These are phyloP conservation scores for Cyclotella baltica DNA, from an alignment of 108 stramenopile genomes.

Conservation along the genomic window DNA sequence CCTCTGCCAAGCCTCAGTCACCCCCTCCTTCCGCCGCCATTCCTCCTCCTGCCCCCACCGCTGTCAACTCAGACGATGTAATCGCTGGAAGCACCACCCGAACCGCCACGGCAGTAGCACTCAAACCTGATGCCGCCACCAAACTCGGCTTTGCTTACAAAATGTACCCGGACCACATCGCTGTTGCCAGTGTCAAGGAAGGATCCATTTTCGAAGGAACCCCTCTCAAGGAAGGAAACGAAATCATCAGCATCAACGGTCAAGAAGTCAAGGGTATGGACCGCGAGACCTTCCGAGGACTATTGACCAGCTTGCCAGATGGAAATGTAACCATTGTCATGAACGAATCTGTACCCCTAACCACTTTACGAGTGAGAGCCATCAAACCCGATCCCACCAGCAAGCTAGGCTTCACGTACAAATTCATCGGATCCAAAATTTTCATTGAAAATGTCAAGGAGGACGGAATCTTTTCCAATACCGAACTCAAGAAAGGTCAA, in stretches of 20 bases:
- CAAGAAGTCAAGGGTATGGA: conserved; percentile 2
- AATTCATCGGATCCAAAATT: not conserved
- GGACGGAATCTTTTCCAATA: conserved; percentile 6
- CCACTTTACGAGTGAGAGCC: not conserved
- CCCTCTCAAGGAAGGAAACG: conserved; percentile 2
- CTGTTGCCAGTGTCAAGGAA: not conserved
- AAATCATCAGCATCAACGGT: conserved; percentile 18
- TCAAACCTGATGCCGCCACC: not conserved
- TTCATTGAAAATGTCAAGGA: conserved; percentile 4
- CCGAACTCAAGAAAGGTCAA: conserved; percentile 13
- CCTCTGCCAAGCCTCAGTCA: no score
- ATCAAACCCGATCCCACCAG: not conserved
- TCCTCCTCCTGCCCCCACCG: no score
- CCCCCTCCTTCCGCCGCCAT: no score
- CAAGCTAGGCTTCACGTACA: conserved; percentile 13
- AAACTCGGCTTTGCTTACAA: conserved; percentile 9
- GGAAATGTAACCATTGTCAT: conserved; percentile 6
- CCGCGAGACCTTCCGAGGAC: not conserved
- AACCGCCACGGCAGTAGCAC: not conserved
- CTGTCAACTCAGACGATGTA: conserved; percentile 1
- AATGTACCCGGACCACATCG: not conserved
- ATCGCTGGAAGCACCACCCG: not conserved
- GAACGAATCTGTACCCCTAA: conserved; percentile 1
- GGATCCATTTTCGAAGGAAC: conserved; percentile 3
- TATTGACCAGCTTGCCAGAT: not conserved